A percentile compares a stretch with the other conserved stretches of the same genome.
Conservation (phyloP, 2,329 filamentous ascomycete genomes). For the Aspergillus piperis region DNA sequence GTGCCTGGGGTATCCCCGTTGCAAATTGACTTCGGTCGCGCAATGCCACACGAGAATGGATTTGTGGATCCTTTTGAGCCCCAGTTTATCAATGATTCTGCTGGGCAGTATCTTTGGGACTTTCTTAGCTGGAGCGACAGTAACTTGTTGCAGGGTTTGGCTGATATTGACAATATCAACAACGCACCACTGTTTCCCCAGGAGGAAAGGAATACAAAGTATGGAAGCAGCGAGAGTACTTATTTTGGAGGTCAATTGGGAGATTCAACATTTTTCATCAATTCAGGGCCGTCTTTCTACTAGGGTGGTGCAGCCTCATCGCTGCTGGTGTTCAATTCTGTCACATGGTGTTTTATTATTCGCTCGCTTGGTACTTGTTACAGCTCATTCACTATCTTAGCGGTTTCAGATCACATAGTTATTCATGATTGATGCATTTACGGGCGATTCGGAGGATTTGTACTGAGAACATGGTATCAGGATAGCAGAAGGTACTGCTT, state of each 20-base stretch:
- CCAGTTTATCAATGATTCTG: slow-evolving; percentile 32
- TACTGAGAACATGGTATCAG: not conserved
- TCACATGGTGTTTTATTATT: not conserved
- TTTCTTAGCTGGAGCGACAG: slow-evolving; percentile 43
- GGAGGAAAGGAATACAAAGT: slow-evolving; percentile 32
- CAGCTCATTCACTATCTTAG: not conserved
- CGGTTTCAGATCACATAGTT: not conserved
- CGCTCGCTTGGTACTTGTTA: not conserved
- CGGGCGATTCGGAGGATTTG: not conserved
- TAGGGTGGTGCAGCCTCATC: not conserved
- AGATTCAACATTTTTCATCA: slow-evolving; percentile 30
- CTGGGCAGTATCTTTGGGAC: slow-evolving; percentile 39
- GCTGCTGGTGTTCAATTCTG: not conserved
- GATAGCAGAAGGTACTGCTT: too few relatives aligned
- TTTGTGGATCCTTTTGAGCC: slow-evolving; percentile 28
- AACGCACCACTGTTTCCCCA: slow-evolving; percentile 29
- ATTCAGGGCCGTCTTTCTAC: slow-evolving; percentile 29
- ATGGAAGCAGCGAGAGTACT: slow-evolving; percentile 20
- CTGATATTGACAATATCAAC: slow-evolving; percentile 27
- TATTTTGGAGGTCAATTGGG: slow-evolving; percentile 25
- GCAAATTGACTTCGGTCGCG: slow-evolving; percentile 21
- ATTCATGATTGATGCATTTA: not conserved
- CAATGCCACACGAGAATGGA: slow-evolving; percentile 23
- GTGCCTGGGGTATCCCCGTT: slow-evolving; percentile 10
- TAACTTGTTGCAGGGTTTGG: slow-evolving; percentile 33